phyloP scores from a whole-genome alignment of 257 asterid species.

The Gynochthodes officinalis region DNA sequence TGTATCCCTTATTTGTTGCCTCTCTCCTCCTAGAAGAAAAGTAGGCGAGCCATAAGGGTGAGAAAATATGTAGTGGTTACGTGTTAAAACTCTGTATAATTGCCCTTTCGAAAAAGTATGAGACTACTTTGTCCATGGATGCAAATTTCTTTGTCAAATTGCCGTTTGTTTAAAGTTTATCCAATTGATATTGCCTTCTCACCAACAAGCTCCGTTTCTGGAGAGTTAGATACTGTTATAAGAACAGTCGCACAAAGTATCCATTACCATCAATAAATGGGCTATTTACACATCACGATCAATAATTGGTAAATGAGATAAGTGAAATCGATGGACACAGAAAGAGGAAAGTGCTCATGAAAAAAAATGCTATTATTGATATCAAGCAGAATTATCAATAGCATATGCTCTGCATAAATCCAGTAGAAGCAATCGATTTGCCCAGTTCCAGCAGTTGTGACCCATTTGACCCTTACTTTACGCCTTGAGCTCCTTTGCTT shows the following conservation, averaged over 20 bases:
- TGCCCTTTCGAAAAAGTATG: too few species aligned
- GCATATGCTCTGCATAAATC: neutral
- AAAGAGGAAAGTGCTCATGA: neutral
- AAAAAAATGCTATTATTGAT: neutral
- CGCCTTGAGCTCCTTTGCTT: constrained; percentile 50
- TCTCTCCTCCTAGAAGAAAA: too few species aligned
- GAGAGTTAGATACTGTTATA: too few species aligned
- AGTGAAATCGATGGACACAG: neutral
- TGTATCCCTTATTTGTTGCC: neutral
- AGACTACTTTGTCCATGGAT: too few species aligned
- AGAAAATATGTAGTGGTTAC: too few species aligned
- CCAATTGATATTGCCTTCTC: neutral
- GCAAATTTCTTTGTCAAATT: too few species aligned
- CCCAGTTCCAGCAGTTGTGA: neutral
- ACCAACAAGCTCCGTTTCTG: too few species aligned
- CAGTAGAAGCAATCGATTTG: neutral
- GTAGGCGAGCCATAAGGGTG: too few species aligned
- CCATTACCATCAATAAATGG: neutral
- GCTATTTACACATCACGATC: neutral
- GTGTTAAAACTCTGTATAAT: too few species aligned
- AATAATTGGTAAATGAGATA: neutral
- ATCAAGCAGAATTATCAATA: neutral
- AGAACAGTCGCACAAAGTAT: neutral
- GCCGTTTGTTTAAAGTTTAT: neutral
- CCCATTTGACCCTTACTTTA: constrained; percentile 20